Conservation (phyloP, 1,139 yeast species). For the Yamadazyma trypodendri region DNA sequence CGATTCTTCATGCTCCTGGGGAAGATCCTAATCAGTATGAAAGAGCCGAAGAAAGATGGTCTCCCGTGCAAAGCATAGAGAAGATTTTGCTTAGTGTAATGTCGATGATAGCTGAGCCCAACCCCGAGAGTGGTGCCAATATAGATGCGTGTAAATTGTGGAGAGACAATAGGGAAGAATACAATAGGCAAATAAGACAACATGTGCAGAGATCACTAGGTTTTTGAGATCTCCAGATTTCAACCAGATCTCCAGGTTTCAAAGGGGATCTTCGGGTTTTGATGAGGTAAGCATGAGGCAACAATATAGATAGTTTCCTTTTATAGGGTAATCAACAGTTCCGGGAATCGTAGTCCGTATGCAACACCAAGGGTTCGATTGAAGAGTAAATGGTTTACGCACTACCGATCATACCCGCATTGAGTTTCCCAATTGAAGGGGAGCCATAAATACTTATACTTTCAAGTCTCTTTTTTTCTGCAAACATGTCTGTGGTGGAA, state of each 20-base stretch:
- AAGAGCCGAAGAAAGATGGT: conserved; percentile 94
- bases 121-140: conserved; percentile 94
- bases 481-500: conserved; percentile 2
- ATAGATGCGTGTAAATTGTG: conserved; percentile 94
- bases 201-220: conserved; percentile 73
- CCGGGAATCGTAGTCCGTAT: too few species aligned
- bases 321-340: too few species aligned
- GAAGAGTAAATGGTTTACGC: background rate
- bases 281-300: too few species aligned
- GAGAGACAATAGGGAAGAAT: conserved; percentile 78
- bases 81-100: conserved; percentile 88
- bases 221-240: too few species aligned
- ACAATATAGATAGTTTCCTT: too few species aligned
- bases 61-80: conserved; percentile 95
- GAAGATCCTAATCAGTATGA: conserved; percentile 97
- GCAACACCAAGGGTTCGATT: too few species aligned
- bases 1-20: conserved; percentile 93
- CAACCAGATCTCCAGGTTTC: too few species aligned
- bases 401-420: conserved; percentile 1
- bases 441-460: too few species aligned
- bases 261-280: too few species aligned
- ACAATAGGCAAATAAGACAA: conserved; percentile 58
- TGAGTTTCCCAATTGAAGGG: background rate
- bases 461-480: too few species aligned
- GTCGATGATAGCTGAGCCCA: conserved; percentile 97